These are phyloP conservation scores for Candida gigantensis DNA, from an alignment of 1,139 yeast genomes.

Conservation along the genomic window DNA sequence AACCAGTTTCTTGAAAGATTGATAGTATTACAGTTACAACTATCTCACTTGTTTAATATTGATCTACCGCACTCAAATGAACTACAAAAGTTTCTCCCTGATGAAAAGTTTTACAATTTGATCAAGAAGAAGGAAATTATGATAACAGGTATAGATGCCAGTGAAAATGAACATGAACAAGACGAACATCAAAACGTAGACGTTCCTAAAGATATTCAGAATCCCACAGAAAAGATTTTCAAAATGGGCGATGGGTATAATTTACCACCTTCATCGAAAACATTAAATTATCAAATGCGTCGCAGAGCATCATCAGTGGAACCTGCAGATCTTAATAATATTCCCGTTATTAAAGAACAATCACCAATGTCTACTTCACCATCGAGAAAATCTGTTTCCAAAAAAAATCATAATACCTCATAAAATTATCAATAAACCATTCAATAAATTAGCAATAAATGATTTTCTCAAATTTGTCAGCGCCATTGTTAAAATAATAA, in stretches of 20 bases:
- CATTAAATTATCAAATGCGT: constrained; percentile 34
- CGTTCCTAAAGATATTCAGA: constrained; percentile 13
- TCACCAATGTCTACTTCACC: constrained; percentile 9
- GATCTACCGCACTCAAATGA: constrained; percentile 39
- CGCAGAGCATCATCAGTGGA: constrained; percentile 23
- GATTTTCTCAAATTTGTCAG: constrained; percentile 42
- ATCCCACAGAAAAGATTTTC: constrained; percentile 29
- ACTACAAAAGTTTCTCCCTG: constrained; percentile 33
- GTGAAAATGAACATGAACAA: constrained; percentile 17
- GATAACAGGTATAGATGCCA: constrained; percentile 24
- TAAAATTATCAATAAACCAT: constrained; percentile 44
- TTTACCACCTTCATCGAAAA: constrained; percentile 45
- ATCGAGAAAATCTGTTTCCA: constrained; percentile 2
- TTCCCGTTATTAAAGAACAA: constrained; percentile 14
- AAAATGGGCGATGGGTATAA: constrained; percentile 39
- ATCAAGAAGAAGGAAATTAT: constrained; percentile 37
- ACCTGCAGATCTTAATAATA: constrained; percentile 15
- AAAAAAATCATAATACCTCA: constrained; percentile 44
- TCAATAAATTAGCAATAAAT: constrained; percentile 37
- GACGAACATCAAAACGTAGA: constrained; percentile 11
- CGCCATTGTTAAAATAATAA: constrained; percentile 38
- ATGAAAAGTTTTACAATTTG: constrained; percentile 34
- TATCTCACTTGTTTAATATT: constrained; percentile 27
- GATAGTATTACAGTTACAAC: constrained; percentile 33
- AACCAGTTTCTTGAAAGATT: constrained; percentile 45